Conservation (phyloP, 2,329 filamentous ascomycete species). For the Leptographium wingfieldii region DNA sequence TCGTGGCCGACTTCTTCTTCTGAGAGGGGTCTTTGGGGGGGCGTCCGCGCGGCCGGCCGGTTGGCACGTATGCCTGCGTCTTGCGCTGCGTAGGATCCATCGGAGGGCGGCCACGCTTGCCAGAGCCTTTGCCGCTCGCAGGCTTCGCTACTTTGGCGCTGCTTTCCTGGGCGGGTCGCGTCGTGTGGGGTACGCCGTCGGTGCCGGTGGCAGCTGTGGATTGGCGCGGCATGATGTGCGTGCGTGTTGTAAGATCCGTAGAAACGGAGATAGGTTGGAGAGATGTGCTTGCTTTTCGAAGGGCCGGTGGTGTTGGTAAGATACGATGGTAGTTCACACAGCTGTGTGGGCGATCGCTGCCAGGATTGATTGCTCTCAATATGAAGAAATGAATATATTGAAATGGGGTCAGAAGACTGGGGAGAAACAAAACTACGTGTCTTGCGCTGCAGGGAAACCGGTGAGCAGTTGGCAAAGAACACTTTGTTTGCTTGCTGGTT, state of each 20-base stretch:
- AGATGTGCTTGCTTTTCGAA: not conserved
- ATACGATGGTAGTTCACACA: not conserved
- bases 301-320: not conserved
- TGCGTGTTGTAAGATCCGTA: not conserved
- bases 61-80: constrained; percentile 13
- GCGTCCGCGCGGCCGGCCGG: constrained; percentile 14
- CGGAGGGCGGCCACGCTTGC: constrained; percentile 14
- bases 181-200: not conserved
- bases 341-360: not conserved
- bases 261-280: not conserved
- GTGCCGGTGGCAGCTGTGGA: constrained; percentile 1
- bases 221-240: constrained; percentile 9
- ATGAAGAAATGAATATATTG: not conserved
- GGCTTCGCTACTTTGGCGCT: constrained; percentile 13
- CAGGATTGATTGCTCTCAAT: not conserved
- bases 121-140: constrained; percentile 10
- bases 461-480: not conserved
- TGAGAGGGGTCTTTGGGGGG: constrained; percentile 13
- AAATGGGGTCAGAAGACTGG: not conserved
- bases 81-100: constrained; percentile 14
- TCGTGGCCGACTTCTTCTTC: constrained; percentile 7
- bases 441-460: not conserved
- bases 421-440: not conserved
- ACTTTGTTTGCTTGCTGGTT: not conserved
- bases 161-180: constrained; percentile 12